Evolutionary conservation across 192 early-diverging fungal genomes (phyloP).

Genomic region (Coemansia sp.): DNA sequence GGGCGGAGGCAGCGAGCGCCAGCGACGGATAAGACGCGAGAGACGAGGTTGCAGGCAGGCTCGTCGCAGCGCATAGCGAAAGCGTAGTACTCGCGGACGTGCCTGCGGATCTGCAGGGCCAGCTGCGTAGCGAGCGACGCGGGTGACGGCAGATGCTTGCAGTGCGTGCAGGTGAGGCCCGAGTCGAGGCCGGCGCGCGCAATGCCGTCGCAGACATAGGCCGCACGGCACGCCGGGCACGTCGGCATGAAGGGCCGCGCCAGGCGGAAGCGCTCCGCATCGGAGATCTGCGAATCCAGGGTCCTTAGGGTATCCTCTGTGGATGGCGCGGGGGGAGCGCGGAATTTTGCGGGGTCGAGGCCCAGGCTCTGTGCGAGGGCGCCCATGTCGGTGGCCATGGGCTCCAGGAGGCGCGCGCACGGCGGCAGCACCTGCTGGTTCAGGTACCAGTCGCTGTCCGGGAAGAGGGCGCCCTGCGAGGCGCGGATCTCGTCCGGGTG

Average conservation of each 20-base stretch:
- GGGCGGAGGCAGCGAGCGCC: constrained; percentile 66
- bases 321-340: background rate
- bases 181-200: constrained; percentile 20
- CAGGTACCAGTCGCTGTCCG: constrained; percentile 91
- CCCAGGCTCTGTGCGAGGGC: constrained; percentile 84
- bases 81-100: constrained; percentile 75
- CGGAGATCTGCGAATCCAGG: constrained; percentile 74
- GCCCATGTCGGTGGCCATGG: constrained; percentile 79
- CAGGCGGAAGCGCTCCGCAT: constrained; percentile 63
- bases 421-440: constrained; percentile 91
- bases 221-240: constrained; percentile 63
- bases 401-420: constrained; percentile 75
- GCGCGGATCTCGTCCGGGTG: constrained; percentile 81
- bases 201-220: constrained; percentile 38
- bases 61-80: constrained; percentile 81
- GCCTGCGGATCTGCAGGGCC: constrained; percentile 59
- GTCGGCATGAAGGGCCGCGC: constrained; percentile 56
- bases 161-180: constrained; percentile 60
- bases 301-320: constrained; percentile 63
- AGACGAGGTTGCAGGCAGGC: constrained; percentile 61
- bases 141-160: constrained; percentile 45
- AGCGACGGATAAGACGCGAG: constrained; percentile 68
- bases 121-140: constrained; percentile 66
- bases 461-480: constrained; percentile 45
- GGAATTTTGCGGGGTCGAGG: constrained; percentile 70